phyloP scores from a whole-genome alignment of 257 asterid genomes.

The Plantago elongata region DNA sequence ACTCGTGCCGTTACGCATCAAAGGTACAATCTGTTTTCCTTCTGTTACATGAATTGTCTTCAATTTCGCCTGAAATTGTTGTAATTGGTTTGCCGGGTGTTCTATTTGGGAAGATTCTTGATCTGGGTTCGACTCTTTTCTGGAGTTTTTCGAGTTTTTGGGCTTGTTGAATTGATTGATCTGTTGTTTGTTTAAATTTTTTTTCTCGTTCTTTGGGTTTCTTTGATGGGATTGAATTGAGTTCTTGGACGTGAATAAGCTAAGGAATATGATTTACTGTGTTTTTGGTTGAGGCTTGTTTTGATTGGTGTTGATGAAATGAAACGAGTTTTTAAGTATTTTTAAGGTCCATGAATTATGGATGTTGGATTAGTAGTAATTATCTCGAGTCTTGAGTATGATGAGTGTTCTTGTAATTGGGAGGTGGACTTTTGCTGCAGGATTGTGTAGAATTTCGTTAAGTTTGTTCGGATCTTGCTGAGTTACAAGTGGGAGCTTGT shows the following conservation, averaged over 20 bases:
- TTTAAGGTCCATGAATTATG: conserved; percentile 10
- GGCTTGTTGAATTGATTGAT: too few relatives aligned
- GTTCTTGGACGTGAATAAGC: neutral
- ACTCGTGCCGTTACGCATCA: conserved; percentile 19
- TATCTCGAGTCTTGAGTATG: conserved; percentile 6
- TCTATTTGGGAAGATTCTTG: conserved; percentile 22
- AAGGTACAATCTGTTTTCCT: conserved; percentile 35
- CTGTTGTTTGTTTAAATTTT: conserved; percentile 7
- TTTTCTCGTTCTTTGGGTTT: conserved; percentile 13
- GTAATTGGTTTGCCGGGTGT: conserved; percentile 14
- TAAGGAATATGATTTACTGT: neutral
- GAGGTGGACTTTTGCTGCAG: conserved; percentile 4
- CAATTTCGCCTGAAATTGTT: neutral
- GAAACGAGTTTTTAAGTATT: conserved; percentile 4
- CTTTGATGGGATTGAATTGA: conserved; percentile 11
- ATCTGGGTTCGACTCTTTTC: conserved; percentile 32
- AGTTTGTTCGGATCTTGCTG: conserved; percentile 11
- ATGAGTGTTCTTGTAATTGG: neutral
- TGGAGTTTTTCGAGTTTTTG: too few relatives aligned
- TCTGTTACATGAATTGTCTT: conserved; percentile 9
- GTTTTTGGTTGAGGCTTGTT: conserved; percentile 5
- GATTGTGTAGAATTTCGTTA: neutral
- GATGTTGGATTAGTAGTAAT: neutral
- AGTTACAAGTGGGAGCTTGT: neutral
- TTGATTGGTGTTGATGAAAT: conserved; percentile 16